These are phyloP conservation scores for Coniochaeta sp. DNA, from an alignment of 2,329 filamentous ascomycete species.

Conservation along the genomic window DNA sequence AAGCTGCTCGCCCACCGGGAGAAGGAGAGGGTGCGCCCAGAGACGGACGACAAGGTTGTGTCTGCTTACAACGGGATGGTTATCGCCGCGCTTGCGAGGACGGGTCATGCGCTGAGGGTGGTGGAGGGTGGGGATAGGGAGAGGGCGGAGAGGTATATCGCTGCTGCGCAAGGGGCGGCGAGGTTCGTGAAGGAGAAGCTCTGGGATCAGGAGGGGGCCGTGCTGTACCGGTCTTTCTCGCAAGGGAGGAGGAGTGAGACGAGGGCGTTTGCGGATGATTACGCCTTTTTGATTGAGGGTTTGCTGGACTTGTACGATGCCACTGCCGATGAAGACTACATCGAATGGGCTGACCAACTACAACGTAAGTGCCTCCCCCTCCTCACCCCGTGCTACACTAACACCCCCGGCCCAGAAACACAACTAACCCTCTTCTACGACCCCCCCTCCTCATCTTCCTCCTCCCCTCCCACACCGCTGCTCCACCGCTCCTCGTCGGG, in stretches of 20 bases:
- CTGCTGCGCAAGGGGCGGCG: constrained; percentile 61
- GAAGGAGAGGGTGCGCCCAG: constrained; percentile 66
- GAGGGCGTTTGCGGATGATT: constrained; percentile 84
- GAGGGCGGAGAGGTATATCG: constrained; percentile 53
- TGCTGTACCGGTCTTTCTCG: constrained; percentile 69
- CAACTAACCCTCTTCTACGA: constrained; percentile 79
- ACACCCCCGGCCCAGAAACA: constrained; percentile 41
- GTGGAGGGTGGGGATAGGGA: constrained; percentile 54
- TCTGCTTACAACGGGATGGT: constrained; percentile 84
- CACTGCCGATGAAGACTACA: constrained; percentile 67
- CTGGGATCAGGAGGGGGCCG: constrained; percentile 56
- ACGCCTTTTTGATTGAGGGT: constrained; percentile 80
- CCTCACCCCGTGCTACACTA: not conserved
- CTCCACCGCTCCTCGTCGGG: constrained; percentile 33
- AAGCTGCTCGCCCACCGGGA: constrained; percentile 68
- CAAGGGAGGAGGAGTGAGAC: constrained; percentile 56
- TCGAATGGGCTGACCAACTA: constrained; percentile 74
- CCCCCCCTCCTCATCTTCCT: constrained; percentile 31
- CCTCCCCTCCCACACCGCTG: constrained; percentile 24
- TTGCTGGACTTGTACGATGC: constrained; percentile 78
- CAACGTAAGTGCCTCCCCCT: constrained; percentile 52
- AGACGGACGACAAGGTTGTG: constrained; percentile 82
- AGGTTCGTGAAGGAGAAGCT: constrained; percentile 66
- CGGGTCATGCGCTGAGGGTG: constrained; percentile 45
- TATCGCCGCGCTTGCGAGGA: constrained; percentile 73